Conservation (phyloP, 306 rosid species). For the Lotus japonicus region DNA sequence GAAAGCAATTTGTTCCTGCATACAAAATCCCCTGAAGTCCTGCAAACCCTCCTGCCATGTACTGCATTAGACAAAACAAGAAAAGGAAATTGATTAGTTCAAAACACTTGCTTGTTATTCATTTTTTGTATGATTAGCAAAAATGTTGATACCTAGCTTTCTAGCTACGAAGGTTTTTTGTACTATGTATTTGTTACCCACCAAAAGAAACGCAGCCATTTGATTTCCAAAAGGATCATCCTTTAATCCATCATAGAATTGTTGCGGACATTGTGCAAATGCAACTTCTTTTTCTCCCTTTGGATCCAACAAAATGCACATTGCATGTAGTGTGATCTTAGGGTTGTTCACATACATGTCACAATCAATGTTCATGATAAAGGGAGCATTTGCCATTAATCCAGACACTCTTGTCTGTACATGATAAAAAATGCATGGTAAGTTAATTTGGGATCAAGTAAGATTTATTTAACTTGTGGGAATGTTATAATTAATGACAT, state of each 20-base stretch:
- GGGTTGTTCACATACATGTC: conserved; percentile 70
- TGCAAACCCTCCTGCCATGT: conserved; percentile 26
- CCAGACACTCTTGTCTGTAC: conserved; percentile 65
- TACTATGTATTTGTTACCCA: neutral
- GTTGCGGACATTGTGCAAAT: conserved; percentile 50
- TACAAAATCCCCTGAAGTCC: conserved; percentile 55
- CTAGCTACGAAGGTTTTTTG: neutral
- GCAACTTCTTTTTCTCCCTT: conserved; percentile 41
- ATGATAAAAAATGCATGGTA: neutral
- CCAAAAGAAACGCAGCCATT: conserved; percentile 21
- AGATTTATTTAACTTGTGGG: too few species aligned
- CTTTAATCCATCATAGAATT: conserved; percentile 43
- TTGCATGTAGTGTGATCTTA: conserved; percentile 37
- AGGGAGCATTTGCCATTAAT: neutral
- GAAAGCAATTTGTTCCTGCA: conserved; percentile 51
- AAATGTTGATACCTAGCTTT: neutral
- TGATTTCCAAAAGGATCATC: conserved; percentile 80
- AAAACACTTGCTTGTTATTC: too few species aligned
- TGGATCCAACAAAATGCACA: conserved; percentile 48
- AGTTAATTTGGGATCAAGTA: too few species aligned
- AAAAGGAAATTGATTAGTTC: too few species aligned
- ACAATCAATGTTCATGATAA: conserved; percentile 63
- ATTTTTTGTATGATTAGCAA: too few species aligned
- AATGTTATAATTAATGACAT: neutral
- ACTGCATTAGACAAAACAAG: conserved; percentile 19